A percentile compares a stretch with the other conserved stretches of the same genome.
These are phyloP conservation scores for Saccharomycopsis amapae DNA, from an alignment of 805 yeast genomes.

Conservation along the genomic window DNA sequence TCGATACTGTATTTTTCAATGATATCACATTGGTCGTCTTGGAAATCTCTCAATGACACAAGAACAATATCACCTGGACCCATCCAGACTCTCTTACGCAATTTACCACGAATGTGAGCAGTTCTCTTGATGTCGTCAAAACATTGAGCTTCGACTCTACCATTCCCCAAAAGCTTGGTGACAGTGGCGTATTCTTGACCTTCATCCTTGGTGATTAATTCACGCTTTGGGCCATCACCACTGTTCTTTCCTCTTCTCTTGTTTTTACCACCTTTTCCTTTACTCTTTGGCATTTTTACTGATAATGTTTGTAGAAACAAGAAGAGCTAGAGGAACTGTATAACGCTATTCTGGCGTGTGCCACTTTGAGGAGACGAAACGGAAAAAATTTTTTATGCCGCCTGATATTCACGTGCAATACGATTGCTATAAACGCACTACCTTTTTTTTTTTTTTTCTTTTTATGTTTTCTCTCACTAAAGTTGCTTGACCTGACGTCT, in stretches of 20 bases:
- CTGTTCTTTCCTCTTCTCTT: constrained; percentile 98
- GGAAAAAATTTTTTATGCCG: no score
- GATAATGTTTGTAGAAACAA: no score
- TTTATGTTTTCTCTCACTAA: not conserved
- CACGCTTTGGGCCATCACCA: constrained; percentile 77
- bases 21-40: constrained; percentile 96
- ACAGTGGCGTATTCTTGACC: constrained; percentile 99
- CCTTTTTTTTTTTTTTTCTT: not conserved
- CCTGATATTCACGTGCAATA: no score
- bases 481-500: not conserved
- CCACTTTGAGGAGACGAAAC: no score
- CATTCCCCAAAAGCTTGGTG: constrained; percentile 96
- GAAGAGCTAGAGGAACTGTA: no score
- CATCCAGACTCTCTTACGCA: constrained; percentile 99
- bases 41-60: constrained; percentile 96
- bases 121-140: constrained; percentile 90
- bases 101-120: constrained; percentile 98
- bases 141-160: constrained; percentile 91
- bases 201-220: constrained; percentile 83
- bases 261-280: constrained; percentile 80
- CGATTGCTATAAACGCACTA: not conserved
- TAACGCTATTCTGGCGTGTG: no score
- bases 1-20: constrained; percentile 94
- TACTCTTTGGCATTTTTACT: constrained; percentile 62
- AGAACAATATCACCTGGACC: constrained; percentile 96